Base-by-base conservation (phyloP, 2,329 filamentous ascomycete species). In the Neocucurbitaria cava region DNA sequence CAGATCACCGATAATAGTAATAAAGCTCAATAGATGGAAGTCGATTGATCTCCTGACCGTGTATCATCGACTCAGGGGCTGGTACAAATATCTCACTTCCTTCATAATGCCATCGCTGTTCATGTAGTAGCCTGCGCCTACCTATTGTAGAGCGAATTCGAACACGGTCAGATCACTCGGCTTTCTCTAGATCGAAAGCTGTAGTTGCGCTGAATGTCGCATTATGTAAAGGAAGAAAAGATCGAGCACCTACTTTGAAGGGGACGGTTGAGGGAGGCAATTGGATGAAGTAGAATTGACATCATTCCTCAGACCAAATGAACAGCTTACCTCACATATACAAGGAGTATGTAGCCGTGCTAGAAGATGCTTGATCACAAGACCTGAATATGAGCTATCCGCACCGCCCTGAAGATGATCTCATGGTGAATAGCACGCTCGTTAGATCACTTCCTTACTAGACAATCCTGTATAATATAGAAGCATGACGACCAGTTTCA, bases 31-130 rank as follows among this genome's bases (percentile, higher is more conserved):
- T 13, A 36, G n/a, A 5, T 17, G 9, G 23, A 28, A 17, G n/a
- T 15, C 30, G 11, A 18, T 15, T 18, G 3, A 11, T 15, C 9
- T 21, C 18, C 31, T 41, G 10, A 40, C 20, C 8, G 9, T 42
- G 21, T 21, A 31, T n/a, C 10, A 11, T 13, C 6, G 44, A 41
- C 33, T 50, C 40, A 45, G 48, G 48, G 48, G 48, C 30, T 44
- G 8, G 28, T 3, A 18, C 38, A 40, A 31, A 35, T 35, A 35
- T 35, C 8, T 35, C 5, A 13, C 31, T n/a, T 35, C 17, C 31
- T n/a, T 13, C 3, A 11, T 8, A n/a, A 15, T 35, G 9, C 3
- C 11, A n/a, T 13, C 31, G 31, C 31, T n/a, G 31, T 3, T 5
- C 5, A 17, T 35, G 31, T 35, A 35, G 5, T 35, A 4, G n/a